Percentiles rank a stretch among this genome's conserved stretches.
These are phyloP conservation scores for Bjerkandera adusta DNA, from an alignment of 1,284 basidiomycete species.

Conservation along the genomic window DNA sequence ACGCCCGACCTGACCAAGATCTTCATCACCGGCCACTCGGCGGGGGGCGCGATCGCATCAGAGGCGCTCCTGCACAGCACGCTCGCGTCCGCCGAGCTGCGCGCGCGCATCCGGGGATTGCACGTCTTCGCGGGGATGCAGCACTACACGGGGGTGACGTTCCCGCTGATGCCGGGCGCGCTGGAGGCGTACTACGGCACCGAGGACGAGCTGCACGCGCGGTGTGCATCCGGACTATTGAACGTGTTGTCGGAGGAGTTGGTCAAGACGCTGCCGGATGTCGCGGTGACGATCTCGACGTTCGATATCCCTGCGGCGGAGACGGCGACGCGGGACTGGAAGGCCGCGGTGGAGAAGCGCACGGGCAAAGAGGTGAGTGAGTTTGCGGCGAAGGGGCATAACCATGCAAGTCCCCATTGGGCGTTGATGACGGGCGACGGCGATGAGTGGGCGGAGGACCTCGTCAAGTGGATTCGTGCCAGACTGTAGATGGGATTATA, in stretches of 20 bases:
- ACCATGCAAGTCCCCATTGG: slow-evolving; percentile 57
- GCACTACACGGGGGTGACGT: slow-evolving; percentile 29
- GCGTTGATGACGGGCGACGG: slow-evolving; percentile 51
- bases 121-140: slow-evolving; percentile 46
- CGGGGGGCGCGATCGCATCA: slow-evolving; percentile 48
- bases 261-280: slow-evolving; percentile 39
- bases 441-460: slow-evolving; percentile 58
- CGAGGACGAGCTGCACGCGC: slow-evolving; percentile 37
- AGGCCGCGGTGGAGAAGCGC: slow-evolving; percentile 34
- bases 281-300: slow-evolving; percentile 51
- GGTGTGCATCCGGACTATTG: slow-evolving; percentile 39
- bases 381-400: slow-evolving; percentile 51
- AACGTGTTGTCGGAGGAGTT: slow-evolving; percentile 32
- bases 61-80: slow-evolving; percentile 43
- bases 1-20: slow-evolving; percentile 32
- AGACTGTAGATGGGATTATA: too few species aligned
- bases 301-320: too few species aligned
- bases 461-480: slow-evolving; percentile 44
- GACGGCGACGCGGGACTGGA: slow-evolving; percentile 34
- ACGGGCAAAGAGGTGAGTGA: slow-evolving; percentile 27
- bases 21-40: slow-evolving; percentile 57
- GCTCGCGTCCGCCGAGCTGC: slow-evolving; percentile 34
- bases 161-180: slow-evolving; percentile 22
- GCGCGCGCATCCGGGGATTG: slow-evolving; percentile 40
- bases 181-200: slow-evolving; percentile 45